Percentiles rank a stretch among this genome's conserved stretches.
Evolutionary conservation across 2,329 filamentous ascomycete genomes (phyloP).

Genomic region (Hypoxylon sp.): DNA sequence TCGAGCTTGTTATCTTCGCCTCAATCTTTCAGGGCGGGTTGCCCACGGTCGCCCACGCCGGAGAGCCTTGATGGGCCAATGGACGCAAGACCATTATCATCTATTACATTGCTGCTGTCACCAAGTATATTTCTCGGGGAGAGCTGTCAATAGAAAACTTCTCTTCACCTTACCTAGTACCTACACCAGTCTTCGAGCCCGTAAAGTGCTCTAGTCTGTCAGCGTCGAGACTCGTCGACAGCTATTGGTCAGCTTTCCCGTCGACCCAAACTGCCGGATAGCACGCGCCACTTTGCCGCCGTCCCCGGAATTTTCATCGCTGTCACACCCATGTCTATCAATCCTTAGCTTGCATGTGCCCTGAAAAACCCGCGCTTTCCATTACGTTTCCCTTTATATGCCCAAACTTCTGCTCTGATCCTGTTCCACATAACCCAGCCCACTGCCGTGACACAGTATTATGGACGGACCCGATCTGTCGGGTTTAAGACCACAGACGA

Average conservation of each 20-base stretch:
- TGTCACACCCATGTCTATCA: slow-evolving; percentile 37
- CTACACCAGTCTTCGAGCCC: not conserved
- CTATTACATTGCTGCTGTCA: slow-evolving; percentile 10
- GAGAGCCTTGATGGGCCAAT: slow-evolving; percentile 24
- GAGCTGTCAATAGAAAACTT: slow-evolving; percentile 8
- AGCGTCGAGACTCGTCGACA: slow-evolving; percentile 14
- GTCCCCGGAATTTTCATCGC: slow-evolving; percentile 30
- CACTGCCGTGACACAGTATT: slow-evolving; percentile 31
- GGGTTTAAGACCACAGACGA: slow-evolving; percentile 43
- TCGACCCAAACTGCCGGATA: slow-evolving; percentile 42
- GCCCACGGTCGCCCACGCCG: slow-evolving; percentile 17
- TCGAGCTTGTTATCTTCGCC: slow-evolving; percentile 15
- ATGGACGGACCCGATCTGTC: slow-evolving; percentile 50
- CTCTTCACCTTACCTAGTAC: not conserved
- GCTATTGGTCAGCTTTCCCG: slow-evolving; percentile 25
- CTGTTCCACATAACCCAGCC: slow-evolving; percentile 31
- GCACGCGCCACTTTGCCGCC: slow-evolving; percentile 26
- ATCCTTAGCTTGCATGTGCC: slow-evolving; percentile 41
- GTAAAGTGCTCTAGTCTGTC: not conserved
- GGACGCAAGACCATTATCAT: slow-evolving; percentile 22
- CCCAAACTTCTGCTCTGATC: slow-evolving; percentile 16
- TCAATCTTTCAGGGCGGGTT: slow-evolving; percentile 16
- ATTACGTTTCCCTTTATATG: slow-evolving; percentile 41
- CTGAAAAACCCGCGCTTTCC: slow-evolving; percentile 36
- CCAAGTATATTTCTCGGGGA: slow-evolving; percentile 3